Conservation (phyloP, 2,329 filamentous ascomycete genomes). For the Didymella sp. region DNA sequence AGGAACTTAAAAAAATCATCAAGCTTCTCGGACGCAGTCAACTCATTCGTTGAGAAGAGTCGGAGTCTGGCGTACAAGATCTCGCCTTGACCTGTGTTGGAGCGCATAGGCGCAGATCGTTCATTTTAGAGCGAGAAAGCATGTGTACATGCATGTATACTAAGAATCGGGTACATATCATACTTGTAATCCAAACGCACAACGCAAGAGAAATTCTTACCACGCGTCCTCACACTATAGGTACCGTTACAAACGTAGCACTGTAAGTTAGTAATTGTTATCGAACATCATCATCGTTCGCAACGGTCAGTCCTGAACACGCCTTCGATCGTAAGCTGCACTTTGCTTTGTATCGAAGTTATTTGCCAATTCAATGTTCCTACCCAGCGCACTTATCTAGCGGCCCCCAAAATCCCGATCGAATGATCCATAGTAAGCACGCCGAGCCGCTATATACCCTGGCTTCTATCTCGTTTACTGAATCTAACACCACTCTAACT, state of each 20-base stretch:
- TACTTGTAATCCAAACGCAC: not conserved
- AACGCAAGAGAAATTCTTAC: not conserved
- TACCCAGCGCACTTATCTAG: constrained; percentile 2
- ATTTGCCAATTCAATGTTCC: not conserved
- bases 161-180: not conserved
- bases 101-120: not conserved
- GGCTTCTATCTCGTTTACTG: constrained; percentile 10
- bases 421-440: constrained; percentile 6
- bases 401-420: not conserved
- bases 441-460: constrained; percentile 16
- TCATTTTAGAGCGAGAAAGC: not conserved
- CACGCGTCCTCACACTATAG: no score
- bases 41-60: constrained; percentile 11
- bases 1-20: not conserved
- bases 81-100: constrained; percentile 10
- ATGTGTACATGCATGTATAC: not conserved
- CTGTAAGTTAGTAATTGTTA: no score
- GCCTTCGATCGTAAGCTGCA: no score
- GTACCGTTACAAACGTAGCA: no score
- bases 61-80: constrained; percentile 18
- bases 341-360: no score
- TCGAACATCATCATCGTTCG: no score
- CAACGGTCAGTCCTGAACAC: no score
- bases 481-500: constrained; percentile 4
- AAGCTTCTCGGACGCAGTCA: constrained; percentile 9